Percentiles rank a stretch among this genome's conserved stretches.
phyloP scores from a whole-genome alignment of 495 filamentous ascomycete genomes.

The Penicillium coffeae region DNA sequence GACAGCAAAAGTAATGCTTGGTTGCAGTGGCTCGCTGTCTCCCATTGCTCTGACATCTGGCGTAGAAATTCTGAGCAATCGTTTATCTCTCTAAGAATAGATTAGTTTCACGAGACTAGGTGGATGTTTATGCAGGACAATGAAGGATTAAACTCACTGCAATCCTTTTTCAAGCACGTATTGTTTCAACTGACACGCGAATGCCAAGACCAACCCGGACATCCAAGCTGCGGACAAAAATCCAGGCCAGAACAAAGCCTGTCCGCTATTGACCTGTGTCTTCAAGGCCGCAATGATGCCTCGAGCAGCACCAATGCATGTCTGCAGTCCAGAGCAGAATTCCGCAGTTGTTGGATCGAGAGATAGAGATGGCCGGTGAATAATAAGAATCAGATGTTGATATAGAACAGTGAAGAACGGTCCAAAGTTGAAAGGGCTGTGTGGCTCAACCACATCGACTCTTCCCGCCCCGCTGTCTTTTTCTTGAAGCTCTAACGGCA shows the following conservation, averaged over 20 bases:
- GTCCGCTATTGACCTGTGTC: slow-evolving; percentile 23
- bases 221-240: slow-evolving; percentile 41
- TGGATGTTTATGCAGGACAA: neutral
- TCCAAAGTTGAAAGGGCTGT: slow-evolving; percentile 33
- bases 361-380: slow-evolving; percentile 46
- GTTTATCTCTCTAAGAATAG: slow-evolving; percentile 28
- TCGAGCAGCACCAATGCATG: slow-evolving; percentile 37
- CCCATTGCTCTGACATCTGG: slow-evolving; percentile 39
- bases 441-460: neutral
- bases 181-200: slow-evolving; percentile 39
- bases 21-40: slow-evolving; percentile 39
- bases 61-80: slow-evolving; percentile 27
- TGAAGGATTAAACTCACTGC: slow-evolving; percentile 22
- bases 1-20: slow-evolving; percentile 29
- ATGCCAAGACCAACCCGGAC: slow-evolving; percentile 38
- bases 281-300: slow-evolving; percentile 33
- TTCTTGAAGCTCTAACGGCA: slow-evolving; percentile 29
- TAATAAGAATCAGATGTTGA: slow-evolving; percentile 64
- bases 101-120: slow-evolving; percentile 6
- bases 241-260: slow-evolving; percentile 41
- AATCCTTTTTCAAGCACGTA: slow-evolving; percentile 33
- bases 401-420: slow-evolving; percentile 57
- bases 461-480: neutral
- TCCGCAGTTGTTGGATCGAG: slow-evolving; percentile 30
- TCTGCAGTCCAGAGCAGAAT: slow-evolving; percentile 39